Evolutionary conservation across 768 basidiomycete species (phyloP), one percentile per base, ranked within the genome.

Genomic region (Naganishia vishniacii): DNA sequence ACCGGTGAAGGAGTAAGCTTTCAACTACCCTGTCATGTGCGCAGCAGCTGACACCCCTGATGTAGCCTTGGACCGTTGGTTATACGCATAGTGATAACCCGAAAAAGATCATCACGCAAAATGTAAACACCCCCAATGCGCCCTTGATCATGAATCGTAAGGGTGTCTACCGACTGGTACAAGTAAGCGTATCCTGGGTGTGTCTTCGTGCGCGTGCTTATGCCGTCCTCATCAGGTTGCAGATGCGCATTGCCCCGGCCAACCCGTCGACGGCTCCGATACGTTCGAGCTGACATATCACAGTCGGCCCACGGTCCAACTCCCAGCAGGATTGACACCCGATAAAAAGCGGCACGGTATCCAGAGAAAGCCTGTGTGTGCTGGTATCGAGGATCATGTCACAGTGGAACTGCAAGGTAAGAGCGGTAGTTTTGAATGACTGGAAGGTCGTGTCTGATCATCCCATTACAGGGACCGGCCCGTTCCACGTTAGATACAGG

Each of bases 401-500:
- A 89, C 91, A 66, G 80, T 97, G n/a, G 85, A 87, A 20, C 79
- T 97, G 48, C 83, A 56, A 56, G 53, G 53, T 56, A 40, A 13
- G 53, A 2, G 20, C 15, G 8, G 15, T 37, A 15, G 8, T 7
- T 37, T 37, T 15, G 8, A 37, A 37, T 15, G n/a, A n/a, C n/a
- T n/a, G n/a, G n/a, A n/a, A n/a, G n/a, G n/a, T n/a, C n/a, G n/a
- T n/a, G n/a, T n/a, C n/a, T 40, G 20, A 9, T n/a, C 12, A 41
- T 41, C 37, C 23, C 18, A 6, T 4, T 56, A 2, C 70, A 88
- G 92, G 92, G 56, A 85, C 86, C 23, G 86, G 90, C n/a, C 92
- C 92, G 0, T 97, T 93, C 83, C 87, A 94, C 73, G 85, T 94
- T 67, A 86, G 84, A 82, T 95, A 93, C 77, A 88, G 89, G 68